Evolutionary conservation across 495 filamentous ascomycete genomes (phyloP), one percentile per base, ranked within the genome.

Genomic region (Lepidopterella palustris): DNA sequence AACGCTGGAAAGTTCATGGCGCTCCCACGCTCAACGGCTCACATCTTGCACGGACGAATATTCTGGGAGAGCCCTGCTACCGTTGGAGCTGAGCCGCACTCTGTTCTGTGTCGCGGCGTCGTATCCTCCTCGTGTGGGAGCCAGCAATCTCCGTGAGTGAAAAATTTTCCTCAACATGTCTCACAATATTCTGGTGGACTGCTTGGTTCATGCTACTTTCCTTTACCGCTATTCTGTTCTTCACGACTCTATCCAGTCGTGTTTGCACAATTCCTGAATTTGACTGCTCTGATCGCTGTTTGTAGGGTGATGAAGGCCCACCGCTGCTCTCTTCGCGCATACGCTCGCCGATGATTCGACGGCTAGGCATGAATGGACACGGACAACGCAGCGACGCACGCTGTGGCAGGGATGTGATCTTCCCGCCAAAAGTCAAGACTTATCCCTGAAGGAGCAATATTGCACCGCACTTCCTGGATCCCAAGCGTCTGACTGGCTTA

Each of bases 61-160:
- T 6, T 32, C 57, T 48, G 26, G 60, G 64, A 55, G 23, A 25
- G 45, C 60, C 60, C 56, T 61, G 57, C 49, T 27, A 52, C 60
- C 57, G 60, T 50, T 55, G 60, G 53, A 21, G 45, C 57, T 63
- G 64, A 60, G 61, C 64, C 60, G 61, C 60, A 63, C 61, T 61
- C 61, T 67, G 57, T 61, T 61, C 57, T 59, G 27, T n/a, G 4
- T 48, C 53, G 15, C 55, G 54, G 54, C 53, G 51, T 55, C 62
- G 21, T 18, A 59, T 53, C 23, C 63, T 49, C 26, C 54, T 63
- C 60, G 55, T 49, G 40, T 57, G 62, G 49, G 40, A 59, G 20
- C 55, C 45, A 61, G 57, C 57, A 63, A 67, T 67, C 40, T 67
- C 64, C 60, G 60, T 56, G 54, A 45, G 61, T 58, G 64, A 63